Evolutionary conservation across 352 stramenopile species (phyloP).

Genomic region (Pythium rishiriense): DNA sequence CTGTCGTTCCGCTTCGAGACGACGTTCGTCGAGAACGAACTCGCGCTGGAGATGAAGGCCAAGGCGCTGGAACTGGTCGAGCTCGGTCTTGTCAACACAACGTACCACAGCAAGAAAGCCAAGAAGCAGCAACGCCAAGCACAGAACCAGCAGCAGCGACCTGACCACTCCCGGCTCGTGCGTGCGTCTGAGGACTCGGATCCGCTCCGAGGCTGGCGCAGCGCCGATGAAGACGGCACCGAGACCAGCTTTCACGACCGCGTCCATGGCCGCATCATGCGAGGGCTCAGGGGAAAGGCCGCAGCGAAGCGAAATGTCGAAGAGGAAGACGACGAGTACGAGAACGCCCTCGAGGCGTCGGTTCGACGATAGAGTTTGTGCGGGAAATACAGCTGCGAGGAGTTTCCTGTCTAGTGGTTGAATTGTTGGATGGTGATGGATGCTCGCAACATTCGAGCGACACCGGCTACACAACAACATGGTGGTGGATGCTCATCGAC

Average conservation of each 20-base stretch:
- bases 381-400: background rate
- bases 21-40: slow-evolving; percentile 75
- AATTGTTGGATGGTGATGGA: background rate
- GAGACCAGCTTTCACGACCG: slow-evolving; percentile 5
- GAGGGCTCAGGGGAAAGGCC: slow-evolving; percentile 8
- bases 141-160: slow-evolving; percentile 4
- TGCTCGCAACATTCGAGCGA: no score
- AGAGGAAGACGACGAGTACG: slow-evolving; percentile 6
- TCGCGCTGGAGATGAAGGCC: slow-evolving; percentile 66
- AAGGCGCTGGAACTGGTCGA: slow-evolving; percentile 71
- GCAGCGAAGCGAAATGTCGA: slow-evolving; percentile 2
- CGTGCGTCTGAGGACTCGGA: slow-evolving; percentile 6
- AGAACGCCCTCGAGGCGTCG: slow-evolving; percentile 1
- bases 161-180: slow-evolving; percentile 18
- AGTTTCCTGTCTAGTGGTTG: background rate
- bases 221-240: background rate
- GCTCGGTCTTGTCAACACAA: slow-evolving; percentile 73
- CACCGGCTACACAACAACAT: no score
- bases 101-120: slow-evolving; percentile 58
- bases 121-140: slow-evolving; percentile 29
- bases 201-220: slow-evolving; percentile 12
- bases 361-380: slow-evolving; percentile 14
- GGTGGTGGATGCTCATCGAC: no score
- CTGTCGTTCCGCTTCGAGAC: slow-evolving; percentile 90
- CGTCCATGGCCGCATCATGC: slow-evolving; percentile 21